A percentile compares a stretch with the other conserved stretches of the same genome.
These are phyloP conservation scores for Ceratocystis variospora DNA, from an alignment of 2,329 filamentous ascomycete genomes.

Conservation along the genomic window DNA sequence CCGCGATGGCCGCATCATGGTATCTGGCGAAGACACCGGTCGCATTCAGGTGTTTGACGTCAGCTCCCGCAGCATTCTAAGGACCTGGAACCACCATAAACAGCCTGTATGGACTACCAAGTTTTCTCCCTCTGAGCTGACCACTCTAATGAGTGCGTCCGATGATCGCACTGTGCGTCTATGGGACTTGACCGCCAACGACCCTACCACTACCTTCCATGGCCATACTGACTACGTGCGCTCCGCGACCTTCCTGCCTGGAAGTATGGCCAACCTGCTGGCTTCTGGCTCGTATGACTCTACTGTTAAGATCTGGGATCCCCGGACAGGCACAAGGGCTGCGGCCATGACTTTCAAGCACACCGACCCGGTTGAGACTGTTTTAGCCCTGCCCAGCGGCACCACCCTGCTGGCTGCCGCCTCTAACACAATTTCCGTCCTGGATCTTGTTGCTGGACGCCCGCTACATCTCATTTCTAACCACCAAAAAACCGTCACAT, in stretches of 20 bases:
- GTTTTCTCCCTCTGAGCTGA: conserved; percentile 83
- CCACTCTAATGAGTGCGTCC: conserved; percentile 72
- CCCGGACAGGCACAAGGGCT: conserved; percentile 47
- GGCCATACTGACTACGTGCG: conserved; percentile 92
- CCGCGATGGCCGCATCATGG: conserved; percentile 73
- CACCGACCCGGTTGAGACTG: conserved; percentile 70
- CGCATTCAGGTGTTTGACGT: conserved; percentile 93
- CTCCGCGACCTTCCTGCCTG: conserved; percentile 71
- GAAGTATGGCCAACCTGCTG: conserved; percentile 56
- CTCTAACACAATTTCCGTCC: conserved; percentile 74
- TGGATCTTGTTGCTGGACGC: conserved; percentile 84
- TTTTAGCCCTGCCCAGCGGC: conserved; percentile 75
- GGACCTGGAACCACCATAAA: conserved; percentile 89
- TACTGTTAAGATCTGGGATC: conserved; percentile 88
- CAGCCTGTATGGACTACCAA: conserved; percentile 85
- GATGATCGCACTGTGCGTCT: conserved; percentile 87
- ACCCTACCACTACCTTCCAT: conserved; percentile 61
- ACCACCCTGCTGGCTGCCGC: conserved; percentile 76
- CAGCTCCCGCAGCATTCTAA: conserved; percentile 72
- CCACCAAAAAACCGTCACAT: conserved; percentile 95
- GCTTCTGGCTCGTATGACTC: conserved; percentile 90
- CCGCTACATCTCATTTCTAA: conserved; percentile 78
- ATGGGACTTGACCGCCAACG: conserved; percentile 80
- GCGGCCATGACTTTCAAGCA: conserved; percentile 91
- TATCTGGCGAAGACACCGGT: conserved; percentile 83